Evolutionary conservation across 2,329 filamentous ascomycete species (phyloP), one percentile per base, ranked within the genome.

Genomic region (Bipolaris sorokiniana): DNA sequence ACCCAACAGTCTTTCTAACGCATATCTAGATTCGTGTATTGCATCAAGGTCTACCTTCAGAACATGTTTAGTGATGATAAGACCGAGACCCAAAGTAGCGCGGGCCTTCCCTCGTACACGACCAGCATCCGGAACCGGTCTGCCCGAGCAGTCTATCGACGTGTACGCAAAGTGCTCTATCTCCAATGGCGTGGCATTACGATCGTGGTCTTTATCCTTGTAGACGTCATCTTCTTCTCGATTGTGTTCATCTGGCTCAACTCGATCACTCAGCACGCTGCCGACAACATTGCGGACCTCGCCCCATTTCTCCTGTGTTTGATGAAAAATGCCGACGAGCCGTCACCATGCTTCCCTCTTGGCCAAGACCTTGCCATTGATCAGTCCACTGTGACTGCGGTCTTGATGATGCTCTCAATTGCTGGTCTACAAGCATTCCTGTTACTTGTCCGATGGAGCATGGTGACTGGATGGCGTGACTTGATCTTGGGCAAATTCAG

Each of bases 121-220:
- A 87, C 86, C 70, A 96, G 91, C 74, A 80, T 93, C 54, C 86
- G 86, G 61, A 91, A 88, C n/a, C 86, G 92, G 73, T 91, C 90
- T 7, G 92, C 93, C 10, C 87, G 90, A 51, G 92, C 96, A 70
- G 91, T 96, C 2, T 97, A 96, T 73, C 88, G 90, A 62, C 88
- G 95, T 67, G 86, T 99, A 36, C 88, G 88, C 63, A 89, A 92
- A 65, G 92, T 98, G 16, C 85, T 99, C 36, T 87, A 90, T 73
- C 85, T 98, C 3, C 95, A 99, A 77, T 99, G 95, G 95, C 86
- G 94, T 66, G 94, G 93, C 42, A 94, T 97, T 58, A 86, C 88
- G 41, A 91, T 98, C 59, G 92, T 97, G 13, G 81, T 96, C 50
- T 89, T 97, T 73, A 96, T 98, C 66, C 85, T 97, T 56, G 85